Conservation (phyloP, 441 rosid genomes). For the Mallotus japonicus region DNA sequence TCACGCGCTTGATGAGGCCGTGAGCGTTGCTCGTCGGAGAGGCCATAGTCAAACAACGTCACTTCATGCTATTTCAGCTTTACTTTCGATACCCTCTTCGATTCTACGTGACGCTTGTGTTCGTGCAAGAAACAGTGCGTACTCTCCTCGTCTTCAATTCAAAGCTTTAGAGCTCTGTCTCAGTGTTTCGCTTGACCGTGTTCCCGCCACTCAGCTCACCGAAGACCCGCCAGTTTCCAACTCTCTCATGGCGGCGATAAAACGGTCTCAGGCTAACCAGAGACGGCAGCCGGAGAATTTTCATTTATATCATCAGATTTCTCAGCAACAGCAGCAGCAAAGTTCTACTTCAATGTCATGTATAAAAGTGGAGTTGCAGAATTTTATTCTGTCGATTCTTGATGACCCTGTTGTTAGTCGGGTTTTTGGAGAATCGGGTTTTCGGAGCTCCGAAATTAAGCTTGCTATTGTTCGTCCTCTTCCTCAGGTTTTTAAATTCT, state of each 20-base stretch:
- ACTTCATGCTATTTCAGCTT: constrained; percentile 79
- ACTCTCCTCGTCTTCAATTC: constrained; percentile 77
- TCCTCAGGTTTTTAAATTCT: constrained; percentile 52
- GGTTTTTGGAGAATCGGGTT: constrained; percentile 84
- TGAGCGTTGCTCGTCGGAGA: constrained; percentile 63
- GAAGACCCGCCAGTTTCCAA: constrained; percentile 78
- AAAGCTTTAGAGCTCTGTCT: constrained; percentile 83
- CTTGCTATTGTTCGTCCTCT: constrained; percentile 72
- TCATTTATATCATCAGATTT: constrained; percentile 46
- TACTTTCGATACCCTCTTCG: constrained; percentile 74
- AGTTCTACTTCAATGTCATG: constrained; percentile 40
- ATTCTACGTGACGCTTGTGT: constrained; percentile 75
- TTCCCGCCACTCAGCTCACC: constrained; percentile 53
- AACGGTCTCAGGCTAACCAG: constrained; percentile 87
- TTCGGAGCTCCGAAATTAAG: constrained; percentile 83
- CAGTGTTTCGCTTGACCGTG: constrained; percentile 76
- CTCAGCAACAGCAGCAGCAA: constrained; percentile 28
- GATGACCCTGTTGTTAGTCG: constrained; percentile 94
- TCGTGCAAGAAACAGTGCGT: constrained; percentile 65
- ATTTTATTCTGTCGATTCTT: constrained; percentile 68
- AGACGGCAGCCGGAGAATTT: constrained; percentile 83
- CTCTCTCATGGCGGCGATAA: constrained; percentile 92
- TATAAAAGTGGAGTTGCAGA: constrained; percentile 76
- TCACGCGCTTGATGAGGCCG: constrained; percentile 79
- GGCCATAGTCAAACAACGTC: constrained; percentile 86